Evolutionary conservation across 352 stramenopile species (phyloP), one percentile per base, ranked within the genome.

Genomic region (Pythium rhizo-oryzae): DNA sequence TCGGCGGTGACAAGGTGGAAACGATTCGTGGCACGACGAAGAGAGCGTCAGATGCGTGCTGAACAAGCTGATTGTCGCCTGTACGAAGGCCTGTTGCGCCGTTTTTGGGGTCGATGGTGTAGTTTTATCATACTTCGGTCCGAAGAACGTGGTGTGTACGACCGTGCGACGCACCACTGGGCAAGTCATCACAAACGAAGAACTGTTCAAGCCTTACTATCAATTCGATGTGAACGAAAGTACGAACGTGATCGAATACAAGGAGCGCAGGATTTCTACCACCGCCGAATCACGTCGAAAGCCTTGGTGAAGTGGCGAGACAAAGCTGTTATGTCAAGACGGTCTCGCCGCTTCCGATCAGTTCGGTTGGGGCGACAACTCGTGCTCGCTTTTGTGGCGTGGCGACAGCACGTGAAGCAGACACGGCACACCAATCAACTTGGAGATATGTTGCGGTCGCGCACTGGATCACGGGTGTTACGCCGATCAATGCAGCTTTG

Each of bases 41-140:
- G 58, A 24, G 41, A 62, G 18, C 25, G 28, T 23, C 58, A 51
- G 16, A 25, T 33, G 18, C n/a, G 30, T 44, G 49, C 49, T 9
- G 23, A 66, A 11, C 37, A 71, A 46, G 65, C 65, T 35, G 65
- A 71, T 23, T 66, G 25, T 9, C 56, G 25, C 39, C 49, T 61
- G 4, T 71, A 66, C 33, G 50, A 71, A 39, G 49, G 51, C 8
- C 23, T 66, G 7, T 55, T 66, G 37, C 65, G 65, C 8, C 65
- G 65, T 1, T 71, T 30, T 37, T 71, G 65, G 65, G 8, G 19
- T 8, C 58, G 51, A 15, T 71, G 65, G 65, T 4, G 11, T 0
- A 23, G n/a, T 1, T 62, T 33, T 13, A 8, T 58, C 18, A 19
- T 3, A 1, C 11, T 41, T 16, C 37, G 30, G 37, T 18, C 24